These are phyloP conservation scores for Venturia pyrina DNA, from an alignment of 2,329 filamentous ascomycete species.

Conservation along the genomic window DNA sequence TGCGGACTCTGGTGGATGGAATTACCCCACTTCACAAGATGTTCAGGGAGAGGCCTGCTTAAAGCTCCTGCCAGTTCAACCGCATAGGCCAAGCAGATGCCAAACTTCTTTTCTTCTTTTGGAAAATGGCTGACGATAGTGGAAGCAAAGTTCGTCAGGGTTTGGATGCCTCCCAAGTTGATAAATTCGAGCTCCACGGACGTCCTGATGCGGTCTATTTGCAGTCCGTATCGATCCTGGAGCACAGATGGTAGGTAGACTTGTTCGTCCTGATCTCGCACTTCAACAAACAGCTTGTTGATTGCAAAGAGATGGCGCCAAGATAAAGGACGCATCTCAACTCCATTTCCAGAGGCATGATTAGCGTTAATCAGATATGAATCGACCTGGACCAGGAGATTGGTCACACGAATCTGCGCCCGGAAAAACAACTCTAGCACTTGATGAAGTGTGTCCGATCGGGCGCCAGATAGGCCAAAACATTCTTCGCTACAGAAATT, in stretches of 20 bases:
- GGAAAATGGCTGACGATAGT: background rate
- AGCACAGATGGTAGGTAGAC: background rate
- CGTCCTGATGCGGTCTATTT: background rate
- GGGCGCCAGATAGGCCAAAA: background rate
- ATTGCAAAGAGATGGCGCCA: background rate
- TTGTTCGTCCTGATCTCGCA: constrained; percentile 3
- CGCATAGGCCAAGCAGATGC: background rate
- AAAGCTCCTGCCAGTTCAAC: background rate
- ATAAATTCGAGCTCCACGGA: background rate
- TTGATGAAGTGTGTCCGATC: background rate
- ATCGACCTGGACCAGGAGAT: constrained; percentile 7
- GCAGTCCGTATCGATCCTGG: background rate
- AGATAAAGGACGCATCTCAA: background rate
- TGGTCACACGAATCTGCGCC: background rate
- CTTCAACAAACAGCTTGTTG: background rate
- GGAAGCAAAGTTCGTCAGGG: background rate
- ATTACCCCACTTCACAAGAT: background rate
- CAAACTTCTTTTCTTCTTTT: background rate
- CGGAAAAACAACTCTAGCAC: background rate
- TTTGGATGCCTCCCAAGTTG: background rate
- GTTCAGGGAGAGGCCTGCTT: background rate
- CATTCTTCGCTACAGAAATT: background rate
- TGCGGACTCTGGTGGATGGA: background rate
- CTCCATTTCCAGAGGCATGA: background rate
- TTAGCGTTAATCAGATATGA: background rate